Evolutionary conservation across 148 eudicot species (phyloP), one percentile per base, ranked within the genome.

Genomic region (Arbutus unedo): DNA sequence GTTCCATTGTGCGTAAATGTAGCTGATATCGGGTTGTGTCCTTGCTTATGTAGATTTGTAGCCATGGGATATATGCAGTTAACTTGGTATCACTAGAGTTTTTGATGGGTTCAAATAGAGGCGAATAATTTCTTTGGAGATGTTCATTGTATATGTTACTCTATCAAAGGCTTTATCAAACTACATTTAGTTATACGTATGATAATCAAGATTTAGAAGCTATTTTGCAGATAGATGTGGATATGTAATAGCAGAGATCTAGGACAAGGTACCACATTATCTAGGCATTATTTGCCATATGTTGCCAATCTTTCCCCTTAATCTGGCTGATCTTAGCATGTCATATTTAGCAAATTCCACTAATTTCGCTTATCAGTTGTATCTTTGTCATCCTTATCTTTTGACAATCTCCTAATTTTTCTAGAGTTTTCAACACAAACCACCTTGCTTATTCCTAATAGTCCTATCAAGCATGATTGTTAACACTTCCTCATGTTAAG

Each of bases 191-290:
- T 23, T 21, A 47, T 49, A 75, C 3, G 1, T 31, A 15, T 57
- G 79, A 31, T 31, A 54, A 77, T 77, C 64, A 77, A 55, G 78
- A 53, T 77, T 57, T 55, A 25, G 79, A 54, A 55, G 47, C 66
- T 50, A 76, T 25, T 44, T 50, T 7, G 66, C 71, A 3, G 41
- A 25, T 41, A 66, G 43, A 66, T 62, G 19, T 62, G 68, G 38
- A 21, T 62, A 62, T 21, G 4, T 59, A 62, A 62, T 4, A 23
- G 25, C 31, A 60, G 10, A 21, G 0, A 21, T 62, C 38, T 62
- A 21, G 62, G 79, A 76, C 59, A 51, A 23, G 25, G 31, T 23
- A 11, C 10, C 79, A 77, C 47, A 77, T 4, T 53, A 54, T 54
- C 79, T 54, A 19, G 55, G 7, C 31, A 54, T 31, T 77, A 77